Base-by-base conservation (phyloP, 2,329 filamentous ascomycete genomes). In the Fusarium compactum region DNA sequence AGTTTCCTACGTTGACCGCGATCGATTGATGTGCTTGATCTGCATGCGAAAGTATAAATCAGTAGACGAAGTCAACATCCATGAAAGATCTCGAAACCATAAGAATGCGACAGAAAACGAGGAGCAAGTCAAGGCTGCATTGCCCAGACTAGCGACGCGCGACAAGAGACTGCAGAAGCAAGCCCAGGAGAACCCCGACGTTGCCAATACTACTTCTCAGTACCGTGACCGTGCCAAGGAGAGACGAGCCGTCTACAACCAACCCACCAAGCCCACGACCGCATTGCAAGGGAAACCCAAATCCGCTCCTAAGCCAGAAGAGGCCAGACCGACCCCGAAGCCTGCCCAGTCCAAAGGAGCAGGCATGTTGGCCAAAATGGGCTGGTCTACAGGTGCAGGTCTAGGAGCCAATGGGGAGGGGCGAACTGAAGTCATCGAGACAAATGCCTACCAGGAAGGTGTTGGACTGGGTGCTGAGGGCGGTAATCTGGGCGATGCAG, bases 181-280 rank as follows among this genome's bases (percentile, higher is more conserved):
- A 65, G 72, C 60, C 4, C 72, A 76, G 14, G 70, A 72, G 24
- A 58, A 69, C 10, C 71, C 75, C 14, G 74, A 74, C 12, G 70
- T 66, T 22, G 63, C 51, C 52, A 72, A 77, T 22, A 55, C 74
- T 44, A 73, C 71, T 62, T 71, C 67, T 3, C 82, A 83, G 69
- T 91, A 91, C 76, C 85, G 89, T 25, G 91, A 93, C 75, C 85
- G 91, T 34, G 91, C 91, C 8, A 89, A 87, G 73, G 90, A 92
- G 77, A 85, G 91, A 20, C 85, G 91, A 10, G 79, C 87, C 62
- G 87, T 85, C 3, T 89, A 89, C 75, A 88, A 85, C 59, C 90
- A 90, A 73, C 88, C 86, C 5, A 86, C 81, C 53, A 88, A 86
- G 71, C 87, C 86, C 6, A 78, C 78, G 11, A 45, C 51, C 18